Evolutionary conservation across 176 grass and related monocot species (phyloP), one percentile per base, ranked within the genome.

Genomic region (Bothriochloa decipiens): DNA sequence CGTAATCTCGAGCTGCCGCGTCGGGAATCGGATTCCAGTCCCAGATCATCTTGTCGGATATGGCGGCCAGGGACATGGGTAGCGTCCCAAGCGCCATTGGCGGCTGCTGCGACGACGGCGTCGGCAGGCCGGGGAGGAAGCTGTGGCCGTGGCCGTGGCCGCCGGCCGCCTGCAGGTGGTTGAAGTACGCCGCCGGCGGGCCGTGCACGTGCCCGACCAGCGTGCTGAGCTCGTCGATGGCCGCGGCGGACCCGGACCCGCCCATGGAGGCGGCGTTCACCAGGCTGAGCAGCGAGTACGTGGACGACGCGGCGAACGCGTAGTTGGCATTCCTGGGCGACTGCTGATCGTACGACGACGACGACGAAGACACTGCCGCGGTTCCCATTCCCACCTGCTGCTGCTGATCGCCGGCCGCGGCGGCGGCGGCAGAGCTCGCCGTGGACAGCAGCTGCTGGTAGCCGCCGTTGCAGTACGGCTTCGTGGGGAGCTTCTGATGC

Each of bases 1-100:
- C 85, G 86, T 88, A 90, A 88, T 94, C 94, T 53, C 90, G 88
- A 6, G 35, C 80, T 17, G 79, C 58, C 61, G 69, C 58, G 79
- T 94, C 92, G 16, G 88, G 86, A 36, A 93, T 70, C 71, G 82
- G 65, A 23, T 87, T 98, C 96, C 96, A 98, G 37, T 95, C 96
- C 96, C 92, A 98, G 62, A 98, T 92, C 87, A 97, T 94, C 87
- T 90, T 95, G 84, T 98, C 92, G 8, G 95, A 90, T 84, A 93
- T 76, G 66, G 91, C 47, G 0, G 89, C 75, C 76, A 93, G 76
- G 7, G 92, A 81, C 77, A 92, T 57, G n/a, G 91, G 87, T 77
- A 90, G 57, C 41, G 87, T 63, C 26, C 57, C 87, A 60, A 89
- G 75, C 11, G 81, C 79, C n/a, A 71, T 62, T 40, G 83, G 89